These are phyloP conservation scores for Talaromyces sp. DNA, from an alignment of 2,329 filamentous ascomycete genomes.

Conservation along the genomic window DNA sequence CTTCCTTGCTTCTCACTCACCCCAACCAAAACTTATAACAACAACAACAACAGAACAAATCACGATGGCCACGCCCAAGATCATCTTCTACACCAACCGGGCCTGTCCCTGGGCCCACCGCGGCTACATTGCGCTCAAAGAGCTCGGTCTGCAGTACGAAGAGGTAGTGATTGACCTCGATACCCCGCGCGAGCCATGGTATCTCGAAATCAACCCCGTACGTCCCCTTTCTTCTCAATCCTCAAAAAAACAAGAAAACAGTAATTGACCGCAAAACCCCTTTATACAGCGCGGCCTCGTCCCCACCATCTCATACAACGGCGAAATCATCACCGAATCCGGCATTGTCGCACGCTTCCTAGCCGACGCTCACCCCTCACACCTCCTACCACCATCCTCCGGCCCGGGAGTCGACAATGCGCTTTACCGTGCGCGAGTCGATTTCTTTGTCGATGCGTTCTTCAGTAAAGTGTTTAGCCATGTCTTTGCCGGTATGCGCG, in stretches of 20 bases:
- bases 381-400: constrained; percentile 53
- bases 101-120: constrained; percentile 69
- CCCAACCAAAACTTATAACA: not conserved
- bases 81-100: constrained; percentile 66
- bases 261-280: too few species aligned
- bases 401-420: constrained; percentile 50
- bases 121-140: constrained; percentile 64
- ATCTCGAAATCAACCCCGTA: constrained; percentile 68
- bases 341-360: constrained; percentile 67
- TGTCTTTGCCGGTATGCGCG: constrained; percentile 43
- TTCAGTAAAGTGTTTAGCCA: constrained; percentile 52
- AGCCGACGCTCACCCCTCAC: constrained; percentile 62
- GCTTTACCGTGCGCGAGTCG: constrained; percentile 59
- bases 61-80: constrained; percentile 39
- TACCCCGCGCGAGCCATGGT: constrained; percentile 64
- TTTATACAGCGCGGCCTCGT: constrained; percentile 73
- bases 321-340: constrained; percentile 69
- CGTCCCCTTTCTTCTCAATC: too few species aligned
- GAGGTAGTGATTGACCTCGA: constrained; percentile 68
- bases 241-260: too few species aligned
- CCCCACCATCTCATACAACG: constrained; percentile 61
- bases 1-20: not conserved
- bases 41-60: not conserved
- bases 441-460: constrained; percentile 68
- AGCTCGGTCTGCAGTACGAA: constrained; percentile 60